Base-by-base conservation (phyloP, 768 basidiomycete genomes). In the Boletales sp. region DNA sequence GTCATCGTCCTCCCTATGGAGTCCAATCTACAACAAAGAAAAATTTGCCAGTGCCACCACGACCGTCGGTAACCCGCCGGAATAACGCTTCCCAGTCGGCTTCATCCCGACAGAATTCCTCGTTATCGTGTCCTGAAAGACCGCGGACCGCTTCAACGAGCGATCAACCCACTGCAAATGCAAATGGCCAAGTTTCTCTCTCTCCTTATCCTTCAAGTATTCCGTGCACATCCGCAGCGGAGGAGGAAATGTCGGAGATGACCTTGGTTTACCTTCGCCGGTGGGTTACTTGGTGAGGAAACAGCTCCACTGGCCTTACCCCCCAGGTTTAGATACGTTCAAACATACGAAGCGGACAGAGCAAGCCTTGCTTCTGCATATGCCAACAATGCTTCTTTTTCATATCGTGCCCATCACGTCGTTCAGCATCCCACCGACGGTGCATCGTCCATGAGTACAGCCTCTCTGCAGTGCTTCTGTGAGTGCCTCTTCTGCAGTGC, bases 331-430 rank as follows among this genome's bases (percentile, higher is more conserved):
- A 70, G 67, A 47, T 68, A 67, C 19, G 24, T 68, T 21, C 64
- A 67, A 50, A 67, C 53, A 4, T 68, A 68, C 44, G 67, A 68
- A 45, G 32, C 40, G 15, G 67, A 70, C 42, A 66, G 67, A 32
- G 58, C 61, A 39, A 62, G 57, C 45, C 67, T 68, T 43, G 67
- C 67, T 30, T 63, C 68, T 35, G 67, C 67, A 14, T 68, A 68
- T 42, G 59, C 58, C 40, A 48, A 56, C 32, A 54, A 56, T 8
- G 65, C 65, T n/a, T 65, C 64, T 37, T 69, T 70, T 21, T 61
- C 58, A 37, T 70, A 59, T 50, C 62, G 64, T 48, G 50, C 43
- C 24, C 58, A 67, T 37, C 43, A 48, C 39, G 35, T 48, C 12
- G 21, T 29, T 15, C 47, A 40, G 52, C 41, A 43, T 38, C 35